A percentile compares a stretch with the other conserved stretches of the same genome.
phyloP scores from a whole-genome alignment of 2,329 filamentous ascomycete genomes.

The Xylariales sp. region DNA sequence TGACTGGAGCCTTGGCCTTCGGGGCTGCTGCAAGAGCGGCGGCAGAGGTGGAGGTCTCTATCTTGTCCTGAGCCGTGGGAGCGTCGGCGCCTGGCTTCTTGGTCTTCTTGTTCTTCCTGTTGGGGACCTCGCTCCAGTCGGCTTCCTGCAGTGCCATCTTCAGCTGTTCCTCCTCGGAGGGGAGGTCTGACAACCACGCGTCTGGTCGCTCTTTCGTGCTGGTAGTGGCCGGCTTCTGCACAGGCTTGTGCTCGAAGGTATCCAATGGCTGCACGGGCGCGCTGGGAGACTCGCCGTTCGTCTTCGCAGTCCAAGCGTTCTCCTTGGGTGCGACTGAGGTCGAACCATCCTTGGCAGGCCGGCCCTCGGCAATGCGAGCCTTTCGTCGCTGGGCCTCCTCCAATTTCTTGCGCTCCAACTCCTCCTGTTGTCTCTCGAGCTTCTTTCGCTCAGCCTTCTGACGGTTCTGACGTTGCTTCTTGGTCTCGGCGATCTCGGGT shows the following conservation, averaged over 20 bases:
- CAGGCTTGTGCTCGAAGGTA: constrained; percentile 44
- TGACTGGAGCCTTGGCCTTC: constrained; percentile 18
- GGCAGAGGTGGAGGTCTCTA: constrained; percentile 15
- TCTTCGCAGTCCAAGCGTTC: constrained; percentile 37
- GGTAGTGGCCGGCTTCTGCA: constrained; percentile 25
- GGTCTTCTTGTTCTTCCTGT: constrained; percentile 37
- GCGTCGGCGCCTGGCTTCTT: constrained; percentile 33
- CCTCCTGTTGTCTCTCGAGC: constrained; percentile 67
- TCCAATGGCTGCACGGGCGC: constrained; percentile 47
- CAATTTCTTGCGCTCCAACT: constrained; percentile 69
- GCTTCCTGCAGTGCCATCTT: constrained; percentile 48
- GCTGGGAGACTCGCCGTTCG: constrained; percentile 27
- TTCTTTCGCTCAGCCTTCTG: constrained; percentile 82
- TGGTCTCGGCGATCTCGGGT: constrained; percentile 69
- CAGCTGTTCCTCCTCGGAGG: constrained; percentile 60
- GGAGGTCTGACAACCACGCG: constrained; percentile 46
- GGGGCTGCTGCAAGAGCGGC: constrained; percentile 13
- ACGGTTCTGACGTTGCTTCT: constrained; percentile 93
- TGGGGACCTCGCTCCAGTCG: constrained; percentile 55
- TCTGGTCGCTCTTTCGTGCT: constrained; percentile 28
- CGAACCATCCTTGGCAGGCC: constrained; percentile 76
- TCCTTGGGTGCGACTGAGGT: constrained; percentile 44
- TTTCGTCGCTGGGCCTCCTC: constrained; percentile 79
- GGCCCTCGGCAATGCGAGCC: constrained; percentile 77
- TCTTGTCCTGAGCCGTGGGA: constrained; percentile 28